phyloP scores from a whole-genome alignment of 2,329 filamentous ascomycete genomes.

The Alternaria alternata region DNA sequence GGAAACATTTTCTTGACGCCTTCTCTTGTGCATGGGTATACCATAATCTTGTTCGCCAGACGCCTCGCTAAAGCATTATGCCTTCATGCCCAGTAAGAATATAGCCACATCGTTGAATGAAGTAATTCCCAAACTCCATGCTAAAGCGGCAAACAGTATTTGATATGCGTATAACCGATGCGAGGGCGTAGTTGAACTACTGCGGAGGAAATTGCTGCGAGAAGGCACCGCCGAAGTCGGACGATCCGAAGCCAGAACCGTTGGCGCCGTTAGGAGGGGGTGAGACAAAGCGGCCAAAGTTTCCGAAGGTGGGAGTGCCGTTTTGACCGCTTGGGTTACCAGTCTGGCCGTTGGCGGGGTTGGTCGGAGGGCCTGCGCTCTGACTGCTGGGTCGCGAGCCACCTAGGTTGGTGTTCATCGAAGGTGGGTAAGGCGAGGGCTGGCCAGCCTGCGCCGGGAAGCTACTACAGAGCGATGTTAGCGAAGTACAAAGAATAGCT shows the following conservation, averaged over 20 bases:
- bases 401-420: conserved; percentile 5
- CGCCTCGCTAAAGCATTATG: conserved; percentile 21
- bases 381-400: conserved; percentile 6
- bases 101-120: conserved; percentile 4
- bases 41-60: conserved; percentile 18
- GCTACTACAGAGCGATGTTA: conserved; percentile 7
- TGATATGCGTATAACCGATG: conserved; percentile 4
- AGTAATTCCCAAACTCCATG: conserved; percentile 17
- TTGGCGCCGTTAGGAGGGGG: conserved; percentile 12
- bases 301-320: not conserved
- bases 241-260: conserved; percentile 7
- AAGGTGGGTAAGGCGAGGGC: conserved; percentile 12
- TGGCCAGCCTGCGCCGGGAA: conserved; percentile 5
- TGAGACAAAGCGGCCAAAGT: conserved; percentile 2
- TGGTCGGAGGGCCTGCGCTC: not conserved
- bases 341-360: not conserved
- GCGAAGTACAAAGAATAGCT: conserved; percentile 6
- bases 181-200: conserved; percentile 5
- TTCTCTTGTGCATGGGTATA: conserved; percentile 13
- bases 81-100: conserved; percentile 8
- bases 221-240: conserved; percentile 19
- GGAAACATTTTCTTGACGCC: conserved; percentile 8
- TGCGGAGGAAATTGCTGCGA: conserved; percentile 20
- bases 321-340: conserved; percentile 1
- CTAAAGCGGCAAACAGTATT: conserved; percentile 18